Conservation (phyloP, 768 basidiomycete genomes). For the Lentinus tigrinus region DNA sequence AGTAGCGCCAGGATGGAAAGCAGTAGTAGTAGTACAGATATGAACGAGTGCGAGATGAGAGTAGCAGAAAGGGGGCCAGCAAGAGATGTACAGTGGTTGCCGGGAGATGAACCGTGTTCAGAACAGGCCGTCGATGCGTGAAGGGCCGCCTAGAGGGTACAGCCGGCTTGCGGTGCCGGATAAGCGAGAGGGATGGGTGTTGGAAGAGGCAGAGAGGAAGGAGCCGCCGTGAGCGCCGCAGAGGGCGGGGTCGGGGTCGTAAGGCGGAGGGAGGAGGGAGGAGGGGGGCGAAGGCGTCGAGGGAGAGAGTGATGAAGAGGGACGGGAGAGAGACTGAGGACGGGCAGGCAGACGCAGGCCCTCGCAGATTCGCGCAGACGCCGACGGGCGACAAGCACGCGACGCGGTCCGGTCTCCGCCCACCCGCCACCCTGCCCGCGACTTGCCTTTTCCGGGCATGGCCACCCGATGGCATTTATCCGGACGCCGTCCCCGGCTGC, state of each 20-base stretch:
- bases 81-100: constrained; percentile 4
- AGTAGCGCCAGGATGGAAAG: constrained; percentile 7
- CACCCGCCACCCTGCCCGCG: neutral
- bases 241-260: neutral
- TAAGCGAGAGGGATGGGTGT: neutral
- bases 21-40: constrained; percentile 12
- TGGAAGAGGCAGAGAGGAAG: neutral
- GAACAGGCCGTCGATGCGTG: no score
- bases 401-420: neutral
- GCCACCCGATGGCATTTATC: constrained; percentile 10
- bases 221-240: neutral
- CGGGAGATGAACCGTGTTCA: neutral
- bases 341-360: neutral
- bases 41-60: constrained; percentile 3
- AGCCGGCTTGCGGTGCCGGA: neutral
- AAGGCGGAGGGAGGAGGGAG: neutral
- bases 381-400: neutral
- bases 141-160: neutral
- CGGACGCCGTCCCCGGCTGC: constrained; percentile 2
- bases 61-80: constrained; percentile 6
- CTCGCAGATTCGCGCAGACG: neutral
- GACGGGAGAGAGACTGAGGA: neutral
- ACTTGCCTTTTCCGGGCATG: constrained; percentile 2
- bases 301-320: neutral
- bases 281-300: neutral